Evolutionary conservation across 495 filamentous ascomycete species (phyloP), one percentile per base, ranked within the genome.

Genomic region (Podospora sp.): DNA sequence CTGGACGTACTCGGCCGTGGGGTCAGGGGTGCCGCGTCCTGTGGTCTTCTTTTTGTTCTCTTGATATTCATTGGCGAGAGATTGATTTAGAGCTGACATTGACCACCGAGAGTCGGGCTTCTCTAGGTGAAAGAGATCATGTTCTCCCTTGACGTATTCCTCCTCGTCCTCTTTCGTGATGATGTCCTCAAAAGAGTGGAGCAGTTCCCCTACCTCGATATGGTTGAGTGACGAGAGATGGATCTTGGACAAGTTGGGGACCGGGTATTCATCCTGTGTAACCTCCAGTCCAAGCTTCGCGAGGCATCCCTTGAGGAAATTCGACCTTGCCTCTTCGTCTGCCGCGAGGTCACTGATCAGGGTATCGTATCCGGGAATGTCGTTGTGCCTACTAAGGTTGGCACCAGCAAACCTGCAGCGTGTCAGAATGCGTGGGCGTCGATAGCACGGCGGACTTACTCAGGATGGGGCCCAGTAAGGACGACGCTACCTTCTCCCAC

Each of bases 381-480:
- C 83, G 21, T 84, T 78, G 1, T 89, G 83, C 16, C 80, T 85
- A 65, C 89, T 83, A 3, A 98, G 86, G 71, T 96, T 97, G 46
- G 80, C 84, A 8, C 90, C 87, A 3, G 93, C 90, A 76, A 99
- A 99, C 73, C 93, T 97, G 71, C 3, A 60, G 26, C 35, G 12
- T 55, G 63, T 69, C 40, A 63, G 56, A 46, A 5, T 18, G 46
- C 5, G 11, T 33, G 21, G 11, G 29, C 26, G 29, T 50, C 3
- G 36, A 0, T 16, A 40, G n/a, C 11, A 2, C 25, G 52, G 49
- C 4, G 57, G 20, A 84, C 89, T 78, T 82, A 97, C 92, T 99
- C 96, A 56, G 95, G 94, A 83, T 99, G 96, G 51, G 94, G 91
- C 0, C 94, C 92, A 1, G 91, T 96, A 35, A 99, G 79, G 22